Evolutionary conservation across 2,329 filamentous ascomycete genomes (phyloP).

Genomic region (Aspergillus amoenus): DNA sequence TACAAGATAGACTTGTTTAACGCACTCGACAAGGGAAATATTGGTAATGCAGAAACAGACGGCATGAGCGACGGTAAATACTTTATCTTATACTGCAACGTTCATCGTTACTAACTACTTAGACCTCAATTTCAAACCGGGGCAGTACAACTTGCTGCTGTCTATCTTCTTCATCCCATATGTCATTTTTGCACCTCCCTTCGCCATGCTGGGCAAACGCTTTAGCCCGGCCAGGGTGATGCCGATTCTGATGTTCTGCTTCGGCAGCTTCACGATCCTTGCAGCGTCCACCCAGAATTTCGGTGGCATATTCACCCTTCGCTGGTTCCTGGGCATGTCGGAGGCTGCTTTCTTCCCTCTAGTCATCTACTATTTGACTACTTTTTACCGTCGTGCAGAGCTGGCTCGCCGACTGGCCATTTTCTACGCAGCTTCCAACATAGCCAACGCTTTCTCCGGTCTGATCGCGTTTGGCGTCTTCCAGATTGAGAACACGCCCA

Average conservation of each 20-base stretch:
- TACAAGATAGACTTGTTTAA: slow-evolving; percentile 54
- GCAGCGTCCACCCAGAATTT: slow-evolving; percentile 60
- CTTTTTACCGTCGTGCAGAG: slow-evolving; percentile 70
- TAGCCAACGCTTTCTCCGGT: slow-evolving; percentile 55
- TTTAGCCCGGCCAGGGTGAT: slow-evolving; percentile 64
- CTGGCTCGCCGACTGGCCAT: slow-evolving; percentile 68
- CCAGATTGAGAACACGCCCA: slow-evolving; percentile 35
- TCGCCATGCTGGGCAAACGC: slow-evolving; percentile 67
- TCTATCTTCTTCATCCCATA: slow-evolving; percentile 75
- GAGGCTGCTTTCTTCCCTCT: slow-evolving; percentile 70
- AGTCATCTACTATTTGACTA: slow-evolving; percentile 64
- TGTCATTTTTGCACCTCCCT: slow-evolving; percentile 66
- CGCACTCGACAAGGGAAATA: slow-evolving; percentile 51
- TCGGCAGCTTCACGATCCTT: slow-evolving; percentile 65
- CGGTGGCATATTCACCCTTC: slow-evolving; percentile 63
- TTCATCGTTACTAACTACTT: slow-evolving; percentile 5
- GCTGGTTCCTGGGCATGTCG: slow-evolving; percentile 69
- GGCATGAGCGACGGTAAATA: slow-evolving; percentile 43
- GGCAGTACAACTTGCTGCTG: slow-evolving; percentile 69
- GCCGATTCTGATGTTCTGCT: slow-evolving; percentile 67
- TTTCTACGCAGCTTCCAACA: slow-evolving; percentile 74
- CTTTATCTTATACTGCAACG: too few species aligned
- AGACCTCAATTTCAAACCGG: slow-evolving; percentile 57
- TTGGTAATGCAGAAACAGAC: slow-evolving; percentile 59
- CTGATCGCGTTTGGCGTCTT: slow-evolving; percentile 44